Evolutionary conservation across 495 filamentous ascomycete genomes (phyloP).

Genomic region (Margaritispora aquatica): DNA sequence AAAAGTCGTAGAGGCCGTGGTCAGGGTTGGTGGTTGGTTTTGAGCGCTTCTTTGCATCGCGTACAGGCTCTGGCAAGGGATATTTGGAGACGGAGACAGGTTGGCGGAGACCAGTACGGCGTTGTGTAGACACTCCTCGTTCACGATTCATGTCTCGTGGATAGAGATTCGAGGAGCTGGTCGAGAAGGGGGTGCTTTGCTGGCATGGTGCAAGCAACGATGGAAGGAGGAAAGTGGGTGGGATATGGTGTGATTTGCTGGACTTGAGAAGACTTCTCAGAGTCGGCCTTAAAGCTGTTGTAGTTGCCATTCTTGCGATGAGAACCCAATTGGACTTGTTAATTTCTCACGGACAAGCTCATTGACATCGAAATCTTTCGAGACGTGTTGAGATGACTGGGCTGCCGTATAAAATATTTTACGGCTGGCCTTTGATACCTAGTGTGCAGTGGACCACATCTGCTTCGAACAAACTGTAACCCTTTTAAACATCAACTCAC

Average conservation of each 20-base stretch:
- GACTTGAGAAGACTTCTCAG: slow-evolving; percentile 16
- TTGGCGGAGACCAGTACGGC: slow-evolving; percentile 67
- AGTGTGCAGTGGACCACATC: no score
- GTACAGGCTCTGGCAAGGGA: slow-evolving; percentile 67
- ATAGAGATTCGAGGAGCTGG: slow-evolving; percentile 29
- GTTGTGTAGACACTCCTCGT: slow-evolving; percentile 76
- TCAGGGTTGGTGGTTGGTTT: slow-evolving; percentile 54
- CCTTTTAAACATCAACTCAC: no score
- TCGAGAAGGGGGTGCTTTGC: slow-evolving; percentile 29
- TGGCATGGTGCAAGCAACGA: slow-evolving; percentile 10
- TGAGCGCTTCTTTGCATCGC: slow-evolving; percentile 39
- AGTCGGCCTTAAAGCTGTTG: slow-evolving; percentile 37
- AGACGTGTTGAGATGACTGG: slow-evolving; percentile 1
- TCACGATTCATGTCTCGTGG: slow-evolving; percentile 56
- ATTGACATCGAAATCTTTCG: slow-evolving; percentile 9
- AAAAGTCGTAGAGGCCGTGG: slow-evolving; percentile 95
- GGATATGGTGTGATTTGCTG: slow-evolving; percentile 13
- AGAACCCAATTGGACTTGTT: slow-evolving; percentile 5
- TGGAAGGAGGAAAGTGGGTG: slow-evolving; percentile 23
- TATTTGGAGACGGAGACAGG: slow-evolving; percentile 63
- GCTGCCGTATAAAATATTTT: neutral
- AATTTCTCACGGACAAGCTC: neutral
- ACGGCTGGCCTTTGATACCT: neutral
- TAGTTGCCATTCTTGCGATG: slow-evolving; percentile 32
- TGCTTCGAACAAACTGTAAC: no score